Evolutionary conservation across 352 stramenopile species (phyloP).

Genomic region (Globisporangium barbulae): DNA sequence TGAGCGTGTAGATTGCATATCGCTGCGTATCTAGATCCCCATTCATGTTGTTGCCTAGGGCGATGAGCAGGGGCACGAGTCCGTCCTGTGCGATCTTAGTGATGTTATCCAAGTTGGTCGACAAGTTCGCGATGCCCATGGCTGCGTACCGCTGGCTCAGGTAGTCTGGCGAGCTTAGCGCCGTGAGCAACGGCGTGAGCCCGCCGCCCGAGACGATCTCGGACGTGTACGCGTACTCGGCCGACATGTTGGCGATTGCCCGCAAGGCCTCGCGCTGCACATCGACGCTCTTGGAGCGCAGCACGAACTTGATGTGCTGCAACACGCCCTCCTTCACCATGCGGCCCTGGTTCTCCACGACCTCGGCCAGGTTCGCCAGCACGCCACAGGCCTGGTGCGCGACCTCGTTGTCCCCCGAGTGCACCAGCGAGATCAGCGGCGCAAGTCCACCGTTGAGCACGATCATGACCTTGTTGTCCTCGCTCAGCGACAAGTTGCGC

Average conservation of each 20-base stretch:
- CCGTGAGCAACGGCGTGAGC: constrained; percentile 84
- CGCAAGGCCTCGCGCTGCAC: constrained; percentile 93
- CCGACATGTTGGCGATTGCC: constrained; percentile 94
- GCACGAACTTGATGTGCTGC: constrained; percentile 95
- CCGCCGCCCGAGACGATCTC: constrained; percentile 91
- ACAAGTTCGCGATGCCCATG: constrained; percentile 95
- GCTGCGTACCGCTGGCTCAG: constrained; percentile 92
- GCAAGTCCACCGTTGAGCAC: constrained; percentile 80
- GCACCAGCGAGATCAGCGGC: constrained; percentile 85
- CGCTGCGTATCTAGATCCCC: constrained; percentile 90
- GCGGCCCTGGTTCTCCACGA: constrained; percentile 92
- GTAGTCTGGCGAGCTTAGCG: constrained; percentile 90
- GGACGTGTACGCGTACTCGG: constrained; percentile 91
- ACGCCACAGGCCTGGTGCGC: constrained; percentile 89
- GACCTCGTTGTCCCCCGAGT: constrained; percentile 89
- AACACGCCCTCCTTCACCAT: constrained; percentile 95
- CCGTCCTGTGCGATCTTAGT: constrained; percentile 90
- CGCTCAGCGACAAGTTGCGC: constrained; percentile 89
- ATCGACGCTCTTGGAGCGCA: constrained; percentile 89
- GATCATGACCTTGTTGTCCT: constrained; percentile 93
- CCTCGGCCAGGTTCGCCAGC: constrained; percentile 92
- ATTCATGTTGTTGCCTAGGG: constrained; percentile 81
- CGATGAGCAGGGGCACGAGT: constrained; percentile 84
- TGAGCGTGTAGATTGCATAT: constrained; percentile 92
- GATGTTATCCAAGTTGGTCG: constrained; percentile 89